phyloP scores from a whole-genome alignment of 2,329 filamentous ascomycete species.

The Aureobasidium melanogenum region DNA sequence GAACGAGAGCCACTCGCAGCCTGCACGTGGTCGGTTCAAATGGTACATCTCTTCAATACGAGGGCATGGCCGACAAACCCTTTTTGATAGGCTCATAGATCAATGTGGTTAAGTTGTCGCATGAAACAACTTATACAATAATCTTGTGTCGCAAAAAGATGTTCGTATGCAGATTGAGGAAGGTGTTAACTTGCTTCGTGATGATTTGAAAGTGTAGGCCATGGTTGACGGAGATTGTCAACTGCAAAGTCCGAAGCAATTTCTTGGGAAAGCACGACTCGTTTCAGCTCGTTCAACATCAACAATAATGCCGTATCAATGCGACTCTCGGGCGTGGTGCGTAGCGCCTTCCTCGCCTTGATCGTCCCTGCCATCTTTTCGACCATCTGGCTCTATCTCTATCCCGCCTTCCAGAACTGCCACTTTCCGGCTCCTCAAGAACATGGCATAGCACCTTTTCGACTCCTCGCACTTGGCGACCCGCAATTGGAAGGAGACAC shows the following conservation, averaged over 20 bases:
- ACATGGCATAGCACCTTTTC: slow-evolving; percentile 56
- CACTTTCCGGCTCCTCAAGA: slow-evolving; percentile 52
- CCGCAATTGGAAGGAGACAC: slow-evolving; percentile 91
- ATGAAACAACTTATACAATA: not conserved
- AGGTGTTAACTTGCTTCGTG: not conserved
- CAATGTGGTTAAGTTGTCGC: not conserved
- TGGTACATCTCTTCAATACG: not conserved
- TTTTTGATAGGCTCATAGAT: not conserved
- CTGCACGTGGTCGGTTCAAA: not conserved
- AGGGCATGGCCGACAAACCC: not conserved
- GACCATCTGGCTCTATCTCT: slow-evolving; percentile 77
- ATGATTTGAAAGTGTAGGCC: not conserved
- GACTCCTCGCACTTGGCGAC: slow-evolving; percentile 80
- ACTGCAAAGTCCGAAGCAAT: slow-evolving; percentile 4
- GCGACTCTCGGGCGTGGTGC: slow-evolving; percentile 40
- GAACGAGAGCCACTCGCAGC: slow-evolving; percentile 5
- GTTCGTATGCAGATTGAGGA: not conserved
- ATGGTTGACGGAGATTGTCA: not conserved
- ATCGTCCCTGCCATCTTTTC: slow-evolving; percentile 60
- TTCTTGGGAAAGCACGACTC: not conserved
- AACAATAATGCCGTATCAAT: slow-evolving; percentile 29
- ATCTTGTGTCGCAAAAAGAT: not conserved
- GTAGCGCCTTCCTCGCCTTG: slow-evolving; percentile 39
- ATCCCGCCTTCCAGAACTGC: slow-evolving; percentile 72
- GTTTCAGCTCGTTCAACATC: not conserved